Base-by-base conservation (phyloP, 192 early-diverging fungal species). In the Cladochytrium replicatum region DNA sequence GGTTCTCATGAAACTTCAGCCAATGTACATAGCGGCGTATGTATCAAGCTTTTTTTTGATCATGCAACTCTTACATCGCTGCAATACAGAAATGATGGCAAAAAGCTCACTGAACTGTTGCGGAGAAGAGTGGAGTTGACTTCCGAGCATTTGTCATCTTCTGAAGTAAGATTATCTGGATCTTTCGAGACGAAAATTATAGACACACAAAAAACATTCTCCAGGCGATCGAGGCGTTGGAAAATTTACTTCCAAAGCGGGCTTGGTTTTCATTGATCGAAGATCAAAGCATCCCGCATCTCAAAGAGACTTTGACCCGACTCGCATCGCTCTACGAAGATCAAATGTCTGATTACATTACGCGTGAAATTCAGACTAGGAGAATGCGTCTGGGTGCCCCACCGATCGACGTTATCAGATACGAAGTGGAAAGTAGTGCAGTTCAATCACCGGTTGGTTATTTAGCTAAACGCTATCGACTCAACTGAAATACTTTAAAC, bases 361-460 rank as follows among this genome's bases (percentile, higher is more conserved):
- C 74, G 17, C 61, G 43, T 4, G 81, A 84, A 29, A 54, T 83
- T 24, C 61, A 58, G 25, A 63, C 72, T 23, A 67, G 86, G 26
- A 67, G 71, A 6, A 69, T 74, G 6, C 57, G 84, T 21, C 48
- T 87, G 19, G 68, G 66, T 5, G 73, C 81, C 1, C 77, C 73
- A 17, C 13, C 34, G 34, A 13, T 37, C 17, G 34, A 37, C 17
- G 34, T 13, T 13, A 37, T 37, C 17, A 37, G 17, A 37, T 13
- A 13, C 34, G 17, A 17, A 13, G 34, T 37, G 34, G 34, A 37
- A 37, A 37, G 17, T 13, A 13, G 13, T 37, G 34, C 17, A 13
- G 34, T 37, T 37, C 13, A 37, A 17, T 13, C 13, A 13, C 17
- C 34, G 13, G 13, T 13, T 13, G 34, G 13, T 13, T 37, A 13